Conservation (phyloP, 1,139 yeast genomes). For the Debaryomyces fabryi region DNA sequence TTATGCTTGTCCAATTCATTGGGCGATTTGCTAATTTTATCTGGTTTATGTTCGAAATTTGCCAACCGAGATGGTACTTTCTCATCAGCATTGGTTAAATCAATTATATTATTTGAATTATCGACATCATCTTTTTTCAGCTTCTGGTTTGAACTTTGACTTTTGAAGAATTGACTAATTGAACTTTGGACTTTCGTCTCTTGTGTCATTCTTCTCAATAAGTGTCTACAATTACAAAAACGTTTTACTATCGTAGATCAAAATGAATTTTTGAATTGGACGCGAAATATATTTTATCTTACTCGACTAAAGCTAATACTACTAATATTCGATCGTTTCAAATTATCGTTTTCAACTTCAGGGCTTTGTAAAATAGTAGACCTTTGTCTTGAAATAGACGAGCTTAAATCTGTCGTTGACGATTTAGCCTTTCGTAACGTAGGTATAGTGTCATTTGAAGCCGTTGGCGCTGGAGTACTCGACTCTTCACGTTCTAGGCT, state of each 20-base stretch:
- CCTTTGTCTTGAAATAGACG: slow-evolving; percentile 1
- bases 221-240: background rate
- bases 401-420: background rate
- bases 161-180: slow-evolving; percentile 31
- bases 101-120: background rate
- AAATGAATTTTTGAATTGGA: background rate
- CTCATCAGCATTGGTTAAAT: background rate
- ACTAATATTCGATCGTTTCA: slow-evolving; percentile 12
- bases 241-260: background rate
- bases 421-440: slow-evolving; percentile 11
- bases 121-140: background rate
- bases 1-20: background rate
- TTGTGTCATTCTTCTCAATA: slow-evolving; percentile 3
- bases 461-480: background rate
- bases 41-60: background rate
- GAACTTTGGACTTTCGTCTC: slow-evolving; percentile 27
- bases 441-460: background rate
- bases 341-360: slow-evolving; percentile 4
- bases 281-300: slow-evolving; percentile 19
- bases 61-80: background rate
- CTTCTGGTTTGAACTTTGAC: slow-evolving; percentile 4
- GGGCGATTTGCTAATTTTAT: background rate
- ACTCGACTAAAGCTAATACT: slow-evolving; percentile 40
- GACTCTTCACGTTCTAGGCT: slow-evolving; percentile 11
- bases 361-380: slow-evolving; percentile 9